phyloP scores from a whole-genome alignment of 2,329 filamentous ascomycete species.

The Apiospora rasikravindrae region DNA sequence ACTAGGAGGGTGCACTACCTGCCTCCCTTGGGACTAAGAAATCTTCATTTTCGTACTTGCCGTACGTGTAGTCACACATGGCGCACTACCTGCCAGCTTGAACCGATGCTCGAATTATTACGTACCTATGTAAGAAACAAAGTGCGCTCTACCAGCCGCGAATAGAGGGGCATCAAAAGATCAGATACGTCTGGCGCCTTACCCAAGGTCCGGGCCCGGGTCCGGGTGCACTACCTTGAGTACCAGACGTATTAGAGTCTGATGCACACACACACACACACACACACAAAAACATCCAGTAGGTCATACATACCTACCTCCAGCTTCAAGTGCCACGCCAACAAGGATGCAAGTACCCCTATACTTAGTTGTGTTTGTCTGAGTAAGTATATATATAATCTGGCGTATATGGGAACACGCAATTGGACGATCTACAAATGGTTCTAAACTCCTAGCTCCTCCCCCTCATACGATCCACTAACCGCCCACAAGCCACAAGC shows the following conservation, averaged over 20 bases:
- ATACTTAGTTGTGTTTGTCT: not conserved
- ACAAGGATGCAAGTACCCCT: not conserved
- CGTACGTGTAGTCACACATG: not conserved
- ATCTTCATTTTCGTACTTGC: not conserved
- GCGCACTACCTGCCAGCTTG: not conserved
- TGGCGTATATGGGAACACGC: not conserved
- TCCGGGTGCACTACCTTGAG: not conserved
- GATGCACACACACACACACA: too few relatives aligned
- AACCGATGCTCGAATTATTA: not conserved
- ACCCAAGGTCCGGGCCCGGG: not conserved
- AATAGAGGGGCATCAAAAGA: not conserved
- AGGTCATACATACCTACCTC: not conserved
- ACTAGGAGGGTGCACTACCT: not conserved
- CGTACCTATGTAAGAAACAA: not conserved
- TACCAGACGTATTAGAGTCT: too few relatives aligned
- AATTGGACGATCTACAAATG: not conserved
- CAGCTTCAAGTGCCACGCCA: not conserved
- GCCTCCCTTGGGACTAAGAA: slow-evolving; percentile 5
- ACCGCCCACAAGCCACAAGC: not conserved
- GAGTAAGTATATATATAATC: too few relatives aligned
- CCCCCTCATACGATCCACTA: not conserved
- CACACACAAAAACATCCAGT: too few relatives aligned
- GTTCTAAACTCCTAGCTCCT: not conserved
- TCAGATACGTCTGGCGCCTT: not conserved
- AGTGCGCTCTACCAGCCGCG: not conserved